Evolutionary conservation across 202 grass and related monocot species (phyloP).

Genomic region (Zoysia matrella): DNA sequence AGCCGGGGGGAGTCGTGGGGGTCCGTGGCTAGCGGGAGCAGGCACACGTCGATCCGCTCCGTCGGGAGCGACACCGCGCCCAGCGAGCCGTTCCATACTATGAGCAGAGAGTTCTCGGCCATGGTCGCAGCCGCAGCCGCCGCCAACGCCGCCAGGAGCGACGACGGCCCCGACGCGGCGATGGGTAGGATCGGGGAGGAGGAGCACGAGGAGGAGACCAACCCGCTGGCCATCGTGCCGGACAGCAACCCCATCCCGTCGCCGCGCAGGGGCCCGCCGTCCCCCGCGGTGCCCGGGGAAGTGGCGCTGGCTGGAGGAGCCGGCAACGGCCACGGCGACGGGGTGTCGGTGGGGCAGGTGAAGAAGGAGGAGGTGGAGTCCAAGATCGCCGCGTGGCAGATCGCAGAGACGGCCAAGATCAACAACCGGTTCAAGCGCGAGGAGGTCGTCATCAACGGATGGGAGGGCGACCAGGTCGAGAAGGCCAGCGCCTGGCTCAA

Average conservation of each 20-base stretch:
- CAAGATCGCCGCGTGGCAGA: conserved; percentile 83
- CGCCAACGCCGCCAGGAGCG: conserved; percentile 26
- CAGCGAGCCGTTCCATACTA: conserved; percentile 66
- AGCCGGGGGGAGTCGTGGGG: conserved; percentile 48
- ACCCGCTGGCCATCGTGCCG: conserved; percentile 52
- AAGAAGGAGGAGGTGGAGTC: conserved; percentile 84
- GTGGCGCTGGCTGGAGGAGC: not conserved
- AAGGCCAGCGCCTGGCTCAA: conserved; percentile 74
- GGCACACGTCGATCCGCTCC: conserved; percentile 80
- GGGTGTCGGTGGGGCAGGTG: conserved; percentile 64
- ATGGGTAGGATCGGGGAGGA: conserved; percentile 73
- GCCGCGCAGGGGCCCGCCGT: conserved; percentile 40
- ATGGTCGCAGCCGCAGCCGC: conserved; percentile 58
- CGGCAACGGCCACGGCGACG: conserved; percentile 10
- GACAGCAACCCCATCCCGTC: conserved; percentile 92
- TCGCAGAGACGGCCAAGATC: conserved; percentile 76
- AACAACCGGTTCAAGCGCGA: conserved; percentile 87
- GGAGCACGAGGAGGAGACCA: conserved; percentile 40
- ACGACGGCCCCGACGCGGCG: conserved; percentile 29
- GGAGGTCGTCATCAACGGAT: conserved; percentile 75
- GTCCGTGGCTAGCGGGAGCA: conserved; percentile 46
- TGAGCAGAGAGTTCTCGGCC: conserved; percentile 79
- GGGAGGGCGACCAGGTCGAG: conserved; percentile 80
- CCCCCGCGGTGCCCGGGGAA: conserved; percentile 1
- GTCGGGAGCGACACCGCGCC: conserved; percentile 66